These are phyloP conservation scores for Spinacia oleracea DNA, from an alignment of 179 eudicot genomes.

Conservation along the genomic window DNA sequence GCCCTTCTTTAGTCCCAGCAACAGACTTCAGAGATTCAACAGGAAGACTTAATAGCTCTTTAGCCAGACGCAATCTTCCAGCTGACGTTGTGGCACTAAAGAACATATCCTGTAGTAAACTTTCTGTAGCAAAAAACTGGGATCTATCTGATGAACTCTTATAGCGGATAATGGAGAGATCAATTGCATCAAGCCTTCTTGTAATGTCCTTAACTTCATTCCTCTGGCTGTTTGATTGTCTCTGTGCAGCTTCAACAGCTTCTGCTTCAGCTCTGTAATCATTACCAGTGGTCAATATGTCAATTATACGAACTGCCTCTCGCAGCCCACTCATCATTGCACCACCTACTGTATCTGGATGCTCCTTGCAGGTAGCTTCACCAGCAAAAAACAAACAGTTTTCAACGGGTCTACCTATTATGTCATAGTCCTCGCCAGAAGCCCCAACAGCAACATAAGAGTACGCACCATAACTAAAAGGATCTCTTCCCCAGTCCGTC, in stretches of 20 bases:
- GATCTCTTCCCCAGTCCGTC: constrained; percentile 98
- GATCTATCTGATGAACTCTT: constrained; percentile 50
- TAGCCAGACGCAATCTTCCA: constrained; percentile 82
- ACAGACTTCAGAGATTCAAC: constrained; percentile 78
- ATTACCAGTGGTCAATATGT: constrained; percentile 70
- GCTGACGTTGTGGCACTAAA: constrained; percentile 73
- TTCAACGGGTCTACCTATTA: constrained; percentile 85
- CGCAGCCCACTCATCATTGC: constrained; percentile 99
- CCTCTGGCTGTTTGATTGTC: constrained; percentile 66
- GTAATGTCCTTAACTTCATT: constrained; percentile 80
- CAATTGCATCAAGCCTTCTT: constrained; percentile 75
- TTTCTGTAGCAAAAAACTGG: constrained; percentile 45
- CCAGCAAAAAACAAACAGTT: constrained; percentile 96
- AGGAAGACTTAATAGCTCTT: constrained; percentile 83
- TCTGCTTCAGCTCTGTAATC: constrained; percentile 91
- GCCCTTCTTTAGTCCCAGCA: constrained; percentile 94
- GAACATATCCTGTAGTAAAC: constrained; percentile 71
- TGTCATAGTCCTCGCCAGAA: constrained; percentile 97
- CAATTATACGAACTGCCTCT: constrained; percentile 93
- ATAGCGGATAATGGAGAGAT: constrained; percentile 51
- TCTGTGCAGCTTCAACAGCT: constrained; percentile 74
- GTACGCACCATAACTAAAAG: constrained; percentile 95
- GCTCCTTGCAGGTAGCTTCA: constrained; percentile 99
- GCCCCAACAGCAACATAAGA: constrained; percentile 96
- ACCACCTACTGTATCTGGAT: constrained; percentile 99